These are phyloP conservation scores for Flaveria brownii DNA, from an alignment of 129 eudicot genomes.

Conservation along the genomic window DNA sequence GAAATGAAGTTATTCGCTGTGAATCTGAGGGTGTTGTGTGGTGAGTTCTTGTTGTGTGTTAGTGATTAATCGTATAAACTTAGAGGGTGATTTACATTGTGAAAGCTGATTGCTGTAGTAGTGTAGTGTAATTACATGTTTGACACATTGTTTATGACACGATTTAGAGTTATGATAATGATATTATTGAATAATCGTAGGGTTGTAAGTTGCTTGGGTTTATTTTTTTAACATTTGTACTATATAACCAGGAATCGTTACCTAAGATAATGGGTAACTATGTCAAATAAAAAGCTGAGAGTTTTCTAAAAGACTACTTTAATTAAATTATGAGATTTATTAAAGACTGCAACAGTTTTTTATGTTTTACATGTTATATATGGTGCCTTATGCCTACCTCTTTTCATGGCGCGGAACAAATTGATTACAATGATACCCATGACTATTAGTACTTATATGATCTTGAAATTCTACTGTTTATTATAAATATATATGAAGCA, in stretches of 20 bases:
- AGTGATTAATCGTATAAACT: constrained; percentile 7
- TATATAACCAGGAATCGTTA: not conserved
- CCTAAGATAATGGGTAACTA: not conserved
- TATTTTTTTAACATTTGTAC: not conserved
- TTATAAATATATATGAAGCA: not conserved
- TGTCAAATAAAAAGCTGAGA: not conserved
- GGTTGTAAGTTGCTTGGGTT: not conserved
- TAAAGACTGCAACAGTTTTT: not conserved
- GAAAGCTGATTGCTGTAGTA: not conserved
- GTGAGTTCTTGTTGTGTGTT: constrained; percentile 5
- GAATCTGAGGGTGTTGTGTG: not conserved
- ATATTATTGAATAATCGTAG: not conserved
- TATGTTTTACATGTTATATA: constrained; percentile 5
- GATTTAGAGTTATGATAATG: not conserved
- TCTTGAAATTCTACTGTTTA: constrained; percentile 5
- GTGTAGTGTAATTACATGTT: not conserved
- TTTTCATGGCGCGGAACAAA: constrained; percentile 3
- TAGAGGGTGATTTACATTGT: not conserved
- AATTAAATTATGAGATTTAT: not conserved
- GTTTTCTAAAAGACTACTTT: not conserved
- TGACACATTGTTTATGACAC: not conserved
- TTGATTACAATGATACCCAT: not conserved
- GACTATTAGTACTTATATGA: not conserved
- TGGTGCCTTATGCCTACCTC: not conserved
- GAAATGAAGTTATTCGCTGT: not conserved